Evolutionary conservation across 129 eudicot species (phyloP).

Genomic region (Tagetes patula): DNA sequence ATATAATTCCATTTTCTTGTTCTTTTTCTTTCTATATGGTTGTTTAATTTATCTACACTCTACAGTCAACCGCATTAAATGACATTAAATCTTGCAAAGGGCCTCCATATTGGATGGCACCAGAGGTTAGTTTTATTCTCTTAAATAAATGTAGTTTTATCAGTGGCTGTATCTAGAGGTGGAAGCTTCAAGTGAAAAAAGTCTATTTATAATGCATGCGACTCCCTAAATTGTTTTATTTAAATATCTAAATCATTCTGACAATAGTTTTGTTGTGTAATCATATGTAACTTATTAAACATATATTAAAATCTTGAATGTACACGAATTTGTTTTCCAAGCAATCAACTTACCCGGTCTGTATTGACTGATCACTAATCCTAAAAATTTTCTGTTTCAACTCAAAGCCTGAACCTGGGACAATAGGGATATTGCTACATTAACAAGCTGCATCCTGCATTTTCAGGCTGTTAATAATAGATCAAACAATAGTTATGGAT

Average conservation of each 20-base stretch:
- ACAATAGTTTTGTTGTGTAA: background rate
- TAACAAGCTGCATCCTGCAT: conserved; percentile 1
- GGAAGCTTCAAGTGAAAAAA: background rate
- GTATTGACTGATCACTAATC: background rate
- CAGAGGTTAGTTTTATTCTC: conserved; percentile 58
- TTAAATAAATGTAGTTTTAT: conserved; percentile 9
- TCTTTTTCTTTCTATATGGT: conserved; percentile 4
- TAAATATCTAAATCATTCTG: background rate
- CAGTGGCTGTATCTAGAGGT: conserved; percentile 18
- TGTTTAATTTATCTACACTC: conserved; percentile 2
- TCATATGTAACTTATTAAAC: background rate
- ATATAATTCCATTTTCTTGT: background rate
- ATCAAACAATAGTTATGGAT: conserved; percentile 68
- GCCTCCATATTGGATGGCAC: conserved; percentile 95
- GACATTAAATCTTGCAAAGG: conserved; percentile 94
- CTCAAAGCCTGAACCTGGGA: background rate
- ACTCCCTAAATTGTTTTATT: conserved; percentile 3
- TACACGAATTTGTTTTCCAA: background rate
- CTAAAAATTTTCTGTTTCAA: too few species aligned
- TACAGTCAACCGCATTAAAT: conserved; percentile 68
- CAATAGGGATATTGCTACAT: background rate
- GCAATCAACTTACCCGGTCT: too few species aligned
- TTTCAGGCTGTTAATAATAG: conserved; percentile 63
- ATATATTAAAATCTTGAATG: background rate
- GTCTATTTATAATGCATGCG: background rate